phyloP scores from a whole-genome alignment of 176 grass and related monocot genomes.

The Juncus inflexus region DNA sequence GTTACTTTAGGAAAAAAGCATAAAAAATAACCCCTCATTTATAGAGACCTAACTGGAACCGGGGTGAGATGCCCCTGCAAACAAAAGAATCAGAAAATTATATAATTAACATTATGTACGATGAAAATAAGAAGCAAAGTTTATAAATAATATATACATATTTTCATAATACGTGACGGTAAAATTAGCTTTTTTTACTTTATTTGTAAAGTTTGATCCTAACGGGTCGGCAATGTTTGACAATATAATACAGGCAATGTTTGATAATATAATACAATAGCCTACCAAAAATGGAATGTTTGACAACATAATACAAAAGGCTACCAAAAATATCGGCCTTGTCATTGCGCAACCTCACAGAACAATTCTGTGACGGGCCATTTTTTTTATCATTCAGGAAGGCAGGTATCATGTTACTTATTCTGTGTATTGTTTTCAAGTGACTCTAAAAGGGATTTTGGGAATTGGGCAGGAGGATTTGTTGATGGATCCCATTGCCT shows the following conservation, averaged over 20 bases:
- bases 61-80: too few species aligned
- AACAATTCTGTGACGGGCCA: conserved; percentile 35
- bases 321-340: conserved; percentile 42
- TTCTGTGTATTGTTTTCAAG: conserved; percentile 85
- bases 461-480: conserved; percentile 35
- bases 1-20: too few species aligned
- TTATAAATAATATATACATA: too few species aligned
- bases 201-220: conserved; percentile 61
- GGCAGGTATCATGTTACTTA: conserved; percentile 83
- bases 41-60: too few species aligned
- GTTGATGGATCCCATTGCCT: conserved; percentile 65
- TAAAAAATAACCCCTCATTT: too few species aligned
- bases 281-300: conserved; percentile 16
- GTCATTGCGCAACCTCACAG: conserved; percentile 51
- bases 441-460: conserved; percentile 66
- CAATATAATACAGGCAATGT: conserved; percentile 48
- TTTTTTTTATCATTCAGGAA: conserved; percentile 78
- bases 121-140: too few species aligned
- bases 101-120: too few species aligned
- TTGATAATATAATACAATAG: too few species aligned
- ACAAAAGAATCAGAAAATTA: too few species aligned
- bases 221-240: conserved; percentile 93
- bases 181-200: conserved; percentile 6
- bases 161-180: too few species aligned
- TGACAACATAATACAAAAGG: too few species aligned